These are phyloP conservation scores for Ascocoryne sarcoides DNA, from an alignment of 2,329 filamentous ascomycete genomes.

Conservation along the genomic window DNA sequence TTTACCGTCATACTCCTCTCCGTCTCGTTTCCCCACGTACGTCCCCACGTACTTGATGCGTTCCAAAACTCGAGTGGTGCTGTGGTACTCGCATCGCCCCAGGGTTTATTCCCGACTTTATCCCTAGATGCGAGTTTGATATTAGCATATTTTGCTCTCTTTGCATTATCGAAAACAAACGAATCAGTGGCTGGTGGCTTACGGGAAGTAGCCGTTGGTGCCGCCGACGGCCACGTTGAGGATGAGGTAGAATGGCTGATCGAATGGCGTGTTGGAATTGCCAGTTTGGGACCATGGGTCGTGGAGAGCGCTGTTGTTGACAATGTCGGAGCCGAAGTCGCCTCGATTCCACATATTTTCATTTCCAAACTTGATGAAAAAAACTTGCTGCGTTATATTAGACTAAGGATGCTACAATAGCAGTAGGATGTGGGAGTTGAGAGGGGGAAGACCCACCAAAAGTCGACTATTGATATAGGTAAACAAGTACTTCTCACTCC, in stretches of 20 bases:
- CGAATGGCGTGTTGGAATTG: constrained; percentile 57
- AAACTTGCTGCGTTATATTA: constrained; percentile 2
- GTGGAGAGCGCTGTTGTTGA: constrained; percentile 35
- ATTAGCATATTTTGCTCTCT: too few species aligned
- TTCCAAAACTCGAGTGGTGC: constrained; percentile 36
- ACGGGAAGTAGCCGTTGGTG: constrained; percentile 68
- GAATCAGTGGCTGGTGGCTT: too few species aligned
- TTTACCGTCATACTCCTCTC: constrained; percentile 15
- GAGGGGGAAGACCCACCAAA: constrained; percentile 41
- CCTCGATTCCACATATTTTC: constrained; percentile 31
- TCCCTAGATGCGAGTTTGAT: too few species aligned
- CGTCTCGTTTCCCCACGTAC: constrained; percentile 33
- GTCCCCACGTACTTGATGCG: constrained; percentile 34
- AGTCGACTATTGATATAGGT: constrained; percentile 74
- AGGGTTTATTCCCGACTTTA: constrained; percentile 31
- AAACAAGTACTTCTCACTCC: constrained; percentile 78
- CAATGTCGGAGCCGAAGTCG: constrained; percentile 30
- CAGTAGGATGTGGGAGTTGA: too few species aligned
- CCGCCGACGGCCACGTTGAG: constrained; percentile 65
- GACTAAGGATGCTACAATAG: neutral
- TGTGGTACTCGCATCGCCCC: constrained; percentile 35
- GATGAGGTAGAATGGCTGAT: constrained; percentile 65
- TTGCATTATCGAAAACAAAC: too few species aligned
- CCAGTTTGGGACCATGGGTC: constrained; percentile 56
- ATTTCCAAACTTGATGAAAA: constrained; percentile 3